Percentiles rank a stretch among this genome's conserved stretches.
phyloP scores from a whole-genome alignment of 2,329 filamentous ascomycete species.

The Nemania sp. region DNA sequence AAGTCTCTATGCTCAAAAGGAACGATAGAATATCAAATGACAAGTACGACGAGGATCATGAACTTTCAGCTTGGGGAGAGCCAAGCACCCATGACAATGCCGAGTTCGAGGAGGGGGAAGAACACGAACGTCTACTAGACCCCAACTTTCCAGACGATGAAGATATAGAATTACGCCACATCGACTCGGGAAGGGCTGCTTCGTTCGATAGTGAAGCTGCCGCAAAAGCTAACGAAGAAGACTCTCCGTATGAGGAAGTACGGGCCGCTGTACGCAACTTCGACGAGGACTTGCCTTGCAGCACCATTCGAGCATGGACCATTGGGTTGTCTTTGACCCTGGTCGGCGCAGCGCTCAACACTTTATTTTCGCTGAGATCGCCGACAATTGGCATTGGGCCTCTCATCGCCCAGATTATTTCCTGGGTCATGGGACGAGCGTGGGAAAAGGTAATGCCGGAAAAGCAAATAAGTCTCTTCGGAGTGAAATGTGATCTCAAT shows the following conservation, averaged over 20 bases:
- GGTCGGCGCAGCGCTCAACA: constrained; percentile 71
- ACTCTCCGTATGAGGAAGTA: constrained; percentile 76
- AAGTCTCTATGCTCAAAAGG: not conserved
- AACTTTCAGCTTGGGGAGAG: constrained; percentile 46
- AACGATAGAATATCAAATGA: constrained; percentile 1
- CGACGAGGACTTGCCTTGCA: constrained; percentile 74
- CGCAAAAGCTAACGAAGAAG: constrained; percentile 57
- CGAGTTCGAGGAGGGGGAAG: constrained; percentile 60
- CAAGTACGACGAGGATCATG: constrained; percentile 23
- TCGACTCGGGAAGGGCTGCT: constrained; percentile 40
- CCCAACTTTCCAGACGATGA: constrained; percentile 63
- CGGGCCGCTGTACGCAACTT: constrained; percentile 73
- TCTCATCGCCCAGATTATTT: constrained; percentile 72
- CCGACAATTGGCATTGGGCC: constrained; percentile 71
- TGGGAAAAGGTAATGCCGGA: constrained; percentile 70
- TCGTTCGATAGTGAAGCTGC: constrained; percentile 48
- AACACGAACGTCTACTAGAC: constrained; percentile 69
- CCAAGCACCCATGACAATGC: constrained; percentile 53
- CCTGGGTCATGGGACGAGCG: constrained; percentile 71
- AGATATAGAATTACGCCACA: constrained; percentile 49
- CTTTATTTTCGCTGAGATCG: constrained; percentile 71
- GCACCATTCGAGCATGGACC: constrained; percentile 73
- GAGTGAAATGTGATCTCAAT: constrained; percentile 69
- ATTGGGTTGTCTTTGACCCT: constrained; percentile 70
- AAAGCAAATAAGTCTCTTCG: constrained; percentile 63